These are phyloP conservation scores for Leptomonas pyrrhocoris DNA, from an alignment of 208 protist species.

Conservation along the genomic window DNA sequence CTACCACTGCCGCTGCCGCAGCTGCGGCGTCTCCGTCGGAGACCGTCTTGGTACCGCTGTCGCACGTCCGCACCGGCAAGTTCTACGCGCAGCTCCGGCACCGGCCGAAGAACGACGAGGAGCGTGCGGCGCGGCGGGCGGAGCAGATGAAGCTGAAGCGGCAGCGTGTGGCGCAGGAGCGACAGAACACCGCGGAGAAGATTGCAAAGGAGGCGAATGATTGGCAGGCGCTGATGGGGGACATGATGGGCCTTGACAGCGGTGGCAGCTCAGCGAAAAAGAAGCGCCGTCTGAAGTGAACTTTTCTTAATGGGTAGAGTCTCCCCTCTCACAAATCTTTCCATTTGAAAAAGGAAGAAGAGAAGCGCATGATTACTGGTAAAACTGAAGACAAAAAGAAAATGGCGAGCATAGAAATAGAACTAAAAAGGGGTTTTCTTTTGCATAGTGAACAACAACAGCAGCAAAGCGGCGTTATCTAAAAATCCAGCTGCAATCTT, in stretches of 20 bases:
- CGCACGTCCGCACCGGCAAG: conserved; percentile 56
- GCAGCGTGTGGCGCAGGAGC: conserved; percentile 46
- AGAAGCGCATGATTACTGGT: too few relatives aligned
- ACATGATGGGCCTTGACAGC: conserved; percentile 45
- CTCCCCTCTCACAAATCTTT: not conserved
- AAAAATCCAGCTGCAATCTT: too few relatives aligned
- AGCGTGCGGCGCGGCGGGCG: conserved; percentile 40
- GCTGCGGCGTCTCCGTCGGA: not conserved
- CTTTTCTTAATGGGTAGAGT: too few relatives aligned
- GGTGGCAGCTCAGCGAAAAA: conserved; percentile 16
- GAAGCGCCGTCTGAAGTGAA: conserved; percentile 15
- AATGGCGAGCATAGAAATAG: too few relatives aligned
- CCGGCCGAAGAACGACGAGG: conserved; percentile 45
- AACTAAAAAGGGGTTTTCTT: too few relatives aligned
- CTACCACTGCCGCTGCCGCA: not conserved
- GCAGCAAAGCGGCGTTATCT: too few relatives aligned
- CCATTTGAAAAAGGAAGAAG: not conserved
- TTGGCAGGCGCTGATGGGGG: conserved; percentile 69
- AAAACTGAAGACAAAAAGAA: not conserved
- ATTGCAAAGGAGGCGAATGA: conserved; percentile 70
- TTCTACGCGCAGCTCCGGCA: conserved; percentile 72
- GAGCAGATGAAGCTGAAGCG: conserved; percentile 54
- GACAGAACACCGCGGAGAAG: conserved; percentile 44
- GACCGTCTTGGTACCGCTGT: conserved; percentile 63
- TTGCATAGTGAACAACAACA: too few relatives aligned